Conservation (phyloP, 306 rosid species). For the Malus orientalis region DNA sequence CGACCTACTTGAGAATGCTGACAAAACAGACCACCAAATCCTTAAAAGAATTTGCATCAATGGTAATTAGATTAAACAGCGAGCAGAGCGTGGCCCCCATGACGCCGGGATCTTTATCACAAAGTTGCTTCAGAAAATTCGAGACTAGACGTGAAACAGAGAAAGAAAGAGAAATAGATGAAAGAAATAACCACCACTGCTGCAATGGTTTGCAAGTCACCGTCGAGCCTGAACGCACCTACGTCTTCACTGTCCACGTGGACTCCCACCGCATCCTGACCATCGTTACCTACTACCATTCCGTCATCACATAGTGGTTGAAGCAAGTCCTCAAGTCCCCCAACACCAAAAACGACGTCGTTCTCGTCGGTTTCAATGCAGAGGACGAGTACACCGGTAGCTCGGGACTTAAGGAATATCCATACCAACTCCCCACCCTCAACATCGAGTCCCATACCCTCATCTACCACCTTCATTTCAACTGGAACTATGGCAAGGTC, state of each 20-base stretch:
- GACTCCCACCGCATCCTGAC: conserved; percentile 24
- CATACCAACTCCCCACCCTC: conserved; percentile 12
- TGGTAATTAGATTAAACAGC: too few species aligned
- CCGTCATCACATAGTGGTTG: conserved; percentile 5
- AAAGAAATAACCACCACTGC: not conserved
- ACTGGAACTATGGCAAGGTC: too few species aligned
- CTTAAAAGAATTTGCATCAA: too few species aligned
- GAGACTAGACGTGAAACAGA: too few species aligned
- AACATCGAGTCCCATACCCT: conserved; percentile 16
- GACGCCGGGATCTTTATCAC: too few species aligned
- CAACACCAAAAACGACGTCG: not conserved
- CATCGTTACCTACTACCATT: not conserved
- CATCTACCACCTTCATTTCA: not conserved
- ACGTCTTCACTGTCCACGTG: conserved; percentile 13
- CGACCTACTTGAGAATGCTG: too few species aligned
- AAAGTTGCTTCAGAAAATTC: too few species aligned
- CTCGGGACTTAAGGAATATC: not conserved
- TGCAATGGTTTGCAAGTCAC: not conserved
- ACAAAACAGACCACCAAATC: too few species aligned
- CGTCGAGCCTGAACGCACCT: too few species aligned
- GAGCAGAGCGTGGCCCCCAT: too few species aligned
- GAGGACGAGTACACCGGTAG: not conserved
- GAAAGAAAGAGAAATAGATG: too few species aligned
- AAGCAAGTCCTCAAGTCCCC: not conserved
- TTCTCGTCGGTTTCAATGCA: not conserved